Percentiles rank a stretch among this genome's conserved stretches.
These are phyloP conservation scores for Pyricularia sp. DNA, from an alignment of 2,329 filamentous ascomycete genomes.

Conservation along the genomic window DNA sequence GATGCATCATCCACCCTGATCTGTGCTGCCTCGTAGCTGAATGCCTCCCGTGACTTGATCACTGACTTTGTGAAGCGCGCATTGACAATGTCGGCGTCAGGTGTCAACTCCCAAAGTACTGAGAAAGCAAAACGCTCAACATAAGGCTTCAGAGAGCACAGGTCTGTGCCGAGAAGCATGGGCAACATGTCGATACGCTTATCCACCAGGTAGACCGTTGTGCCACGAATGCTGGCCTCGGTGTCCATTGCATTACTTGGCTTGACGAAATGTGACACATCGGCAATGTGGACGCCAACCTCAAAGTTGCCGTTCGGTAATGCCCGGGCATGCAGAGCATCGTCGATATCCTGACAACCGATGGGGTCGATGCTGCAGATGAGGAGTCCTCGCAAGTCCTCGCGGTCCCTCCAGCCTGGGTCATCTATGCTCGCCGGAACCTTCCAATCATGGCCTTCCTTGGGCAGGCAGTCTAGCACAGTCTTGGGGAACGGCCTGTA, in stretches of 20 bases:
- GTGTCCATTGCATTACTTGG: slow-evolving; percentile 95
- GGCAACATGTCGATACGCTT: slow-evolving; percentile 99
- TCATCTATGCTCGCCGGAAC: slow-evolving; percentile 74
- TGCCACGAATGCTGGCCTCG: slow-evolving; percentile 88
- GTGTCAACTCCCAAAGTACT: slow-evolving; percentile 78
- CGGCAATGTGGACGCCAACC: slow-evolving; percentile 95
- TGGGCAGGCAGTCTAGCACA: slow-evolving; percentile 84
- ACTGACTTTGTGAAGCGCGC: slow-evolving; percentile 95
- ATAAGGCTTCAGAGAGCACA: slow-evolving; percentile 94
- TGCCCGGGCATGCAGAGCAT: slow-evolving; percentile 79
- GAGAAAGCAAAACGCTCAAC: slow-evolving; percentile 92
- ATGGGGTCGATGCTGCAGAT: slow-evolving; percentile 97
- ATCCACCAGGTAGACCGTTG: slow-evolving; percentile 94
- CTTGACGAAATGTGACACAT: slow-evolving; percentile 98
- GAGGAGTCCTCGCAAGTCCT: slow-evolving; percentile 74
- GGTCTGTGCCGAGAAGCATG: slow-evolving; percentile 86
- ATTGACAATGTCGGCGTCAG: slow-evolving; percentile 74
- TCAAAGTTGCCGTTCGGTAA: slow-evolving; percentile 91
- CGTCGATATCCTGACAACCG: slow-evolving; percentile 96
- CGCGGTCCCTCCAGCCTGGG: slow-evolving; percentile 76
- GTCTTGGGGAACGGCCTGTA: slow-evolving; percentile 96
- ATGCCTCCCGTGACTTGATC: slow-evolving; percentile 91
- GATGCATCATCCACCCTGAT: slow-evolving; percentile 83
- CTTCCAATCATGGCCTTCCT: slow-evolving; percentile 88
- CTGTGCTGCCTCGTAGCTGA: slow-evolving; percentile 96